Base-by-base conservation (phyloP, 495 filamentous ascomycete genomes). In the Massariosphaeria phaeospora region DNA sequence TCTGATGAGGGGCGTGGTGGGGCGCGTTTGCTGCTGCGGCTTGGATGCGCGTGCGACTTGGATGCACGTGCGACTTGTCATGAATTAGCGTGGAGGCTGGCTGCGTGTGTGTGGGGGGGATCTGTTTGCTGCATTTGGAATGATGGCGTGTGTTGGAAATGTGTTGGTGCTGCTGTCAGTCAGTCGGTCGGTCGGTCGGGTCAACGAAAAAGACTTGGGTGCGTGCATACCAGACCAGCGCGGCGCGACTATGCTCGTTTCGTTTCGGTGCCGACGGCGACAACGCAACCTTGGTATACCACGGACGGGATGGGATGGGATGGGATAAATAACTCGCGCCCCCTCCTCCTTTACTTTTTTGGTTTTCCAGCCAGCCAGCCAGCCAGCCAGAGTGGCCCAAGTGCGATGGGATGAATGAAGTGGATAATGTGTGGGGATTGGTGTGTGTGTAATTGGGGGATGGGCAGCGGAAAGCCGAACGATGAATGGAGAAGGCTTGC, bases 391-490 rank as follows among this genome's bases (percentile, higher is more conserved):
- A n/a, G 30, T 33, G 8, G 30, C 8, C 8, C 8, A 33, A n/a
- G 8, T n/a, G 8, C n/a, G 30, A 33, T 8, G 26, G 41, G 41
- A 27, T 2, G 5, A 13, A n/a, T 10, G 41, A 44, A 40, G n/a
- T 47, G 43, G 43, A 47, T 47, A 47, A 47, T 47, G 43, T 34
- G 43, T 5, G 43, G 13, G 29, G 43, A 47, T 31, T 33, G 29
- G 43, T 47, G 26, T n/a, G n/a, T n/a, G n/a, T n/a, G 26, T 18
- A 47, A 26, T 47, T 47, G 43, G 43, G 26, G 43, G 43, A 39
- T 5, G n/a, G 6, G 35, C n/a, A 12, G n/a, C 20, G 7, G n/a
- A 18, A 39, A 12, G 20, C 13, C n/a, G 35, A 39, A 5, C 13
- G 35, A n/a, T n/a, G 30, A n/a, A 33, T 33, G 30, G 30, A 33